phyloP scores from a whole-genome alignment of 208 protist species.

The Acanthamoeba culbertsoni region DNA sequence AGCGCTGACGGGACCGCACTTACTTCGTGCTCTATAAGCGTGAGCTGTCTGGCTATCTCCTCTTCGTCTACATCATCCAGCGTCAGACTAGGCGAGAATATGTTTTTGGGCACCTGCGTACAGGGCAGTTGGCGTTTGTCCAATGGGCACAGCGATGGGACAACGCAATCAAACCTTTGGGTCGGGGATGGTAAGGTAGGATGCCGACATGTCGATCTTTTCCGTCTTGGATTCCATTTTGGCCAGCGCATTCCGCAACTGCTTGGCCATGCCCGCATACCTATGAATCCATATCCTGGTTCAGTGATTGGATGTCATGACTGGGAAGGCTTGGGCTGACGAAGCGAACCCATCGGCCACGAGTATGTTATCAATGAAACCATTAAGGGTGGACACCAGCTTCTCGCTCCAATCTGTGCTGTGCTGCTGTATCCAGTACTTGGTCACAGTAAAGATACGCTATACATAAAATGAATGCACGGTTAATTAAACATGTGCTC shows the following conservation, averaged over 20 bases:
- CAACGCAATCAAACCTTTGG: conserved; percentile 36
- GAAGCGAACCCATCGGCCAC: neutral
- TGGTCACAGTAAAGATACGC: conserved; percentile 38
- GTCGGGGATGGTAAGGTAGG: neutral
- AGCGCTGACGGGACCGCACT: neutral
- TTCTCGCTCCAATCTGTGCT: neutral
- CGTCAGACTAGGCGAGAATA: conserved; percentile 67
- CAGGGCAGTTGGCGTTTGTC: too few relatives aligned
- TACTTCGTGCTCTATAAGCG: conserved; percentile 74
- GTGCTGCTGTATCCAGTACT: neutral
- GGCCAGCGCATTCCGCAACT: neutral
- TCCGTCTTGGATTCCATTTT: neutral
- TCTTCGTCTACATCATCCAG: conserved; percentile 74
- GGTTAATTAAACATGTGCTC: too few relatives aligned
- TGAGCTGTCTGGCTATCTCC: conserved; percentile 75
- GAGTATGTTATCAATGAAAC: neutral
- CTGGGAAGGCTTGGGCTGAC: too few relatives aligned
- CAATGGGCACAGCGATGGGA: too few relatives aligned
- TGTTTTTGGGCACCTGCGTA: conserved; percentile 68
- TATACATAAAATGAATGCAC: neutral
- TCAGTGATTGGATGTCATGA: neutral
- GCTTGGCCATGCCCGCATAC: neutral
- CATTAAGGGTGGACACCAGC: neutral
- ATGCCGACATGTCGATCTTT: neutral
- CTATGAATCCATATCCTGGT: neutral